Conservation (phyloP, 2,329 filamentous ascomycete genomes). For the Daldinia sp. region DNA sequence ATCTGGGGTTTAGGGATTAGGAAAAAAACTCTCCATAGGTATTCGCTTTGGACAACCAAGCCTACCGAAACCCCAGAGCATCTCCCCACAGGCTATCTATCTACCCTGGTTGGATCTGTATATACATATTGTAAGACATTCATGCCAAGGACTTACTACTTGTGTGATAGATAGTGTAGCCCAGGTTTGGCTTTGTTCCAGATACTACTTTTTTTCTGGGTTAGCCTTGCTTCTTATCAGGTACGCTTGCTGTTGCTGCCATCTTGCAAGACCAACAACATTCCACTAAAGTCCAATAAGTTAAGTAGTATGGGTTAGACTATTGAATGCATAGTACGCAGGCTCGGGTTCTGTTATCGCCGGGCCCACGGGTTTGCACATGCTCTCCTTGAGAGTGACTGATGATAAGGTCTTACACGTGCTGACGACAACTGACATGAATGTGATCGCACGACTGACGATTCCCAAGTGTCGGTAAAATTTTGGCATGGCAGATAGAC, state of each 20-base stretch:
- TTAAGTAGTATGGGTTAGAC: conserved; percentile 18
- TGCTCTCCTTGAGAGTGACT: conserved; percentile 19
- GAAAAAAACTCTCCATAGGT: conserved; percentile 32
- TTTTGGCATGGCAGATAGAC: background rate
- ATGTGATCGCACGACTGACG: conserved; percentile 9
- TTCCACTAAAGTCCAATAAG: conserved; percentile 16
- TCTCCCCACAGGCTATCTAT: conserved; percentile 47
- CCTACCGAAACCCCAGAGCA: conserved; percentile 42
- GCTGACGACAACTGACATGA: conserved; percentile 30
- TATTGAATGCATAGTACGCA: background rate
- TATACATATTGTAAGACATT: conserved; percentile 23
- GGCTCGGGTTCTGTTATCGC: conserved; percentile 16
- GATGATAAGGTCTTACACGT: conserved; percentile 35
- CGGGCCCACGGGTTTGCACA: conserved; percentile 26
- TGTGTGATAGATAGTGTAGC: conserved; percentile 12
- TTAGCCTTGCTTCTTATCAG: conserved; percentile 29
- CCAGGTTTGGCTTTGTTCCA: conserved; percentile 22
- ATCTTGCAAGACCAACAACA: conserved; percentile 31
- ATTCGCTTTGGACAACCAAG: conserved; percentile 27
- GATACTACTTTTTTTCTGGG: conserved; percentile 20
- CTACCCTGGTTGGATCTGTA: conserved; percentile 30
- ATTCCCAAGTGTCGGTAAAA: conserved; percentile 29
- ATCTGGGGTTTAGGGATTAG: conserved; percentile 48
- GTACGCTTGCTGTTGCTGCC: conserved; percentile 6
- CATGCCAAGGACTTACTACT: conserved; percentile 18